Evolutionary conservation across 441 rosid species (phyloP).

Genomic region (Jatropha multifida): DNA sequence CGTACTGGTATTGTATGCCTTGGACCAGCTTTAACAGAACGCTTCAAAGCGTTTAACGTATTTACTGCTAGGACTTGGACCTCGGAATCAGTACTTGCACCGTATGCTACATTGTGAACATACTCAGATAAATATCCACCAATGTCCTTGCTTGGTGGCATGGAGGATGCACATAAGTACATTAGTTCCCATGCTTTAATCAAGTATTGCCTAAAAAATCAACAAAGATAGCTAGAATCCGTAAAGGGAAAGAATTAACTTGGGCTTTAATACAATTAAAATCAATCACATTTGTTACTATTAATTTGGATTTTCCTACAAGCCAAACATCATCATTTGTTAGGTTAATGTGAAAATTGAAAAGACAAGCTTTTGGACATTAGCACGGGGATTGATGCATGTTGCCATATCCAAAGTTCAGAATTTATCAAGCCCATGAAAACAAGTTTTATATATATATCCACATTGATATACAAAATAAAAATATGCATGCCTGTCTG

Average conservation of each 20-base stretch:
- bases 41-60: constrained; percentile 85
- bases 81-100: constrained; percentile 65
- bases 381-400: background rate
- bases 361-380: background rate
- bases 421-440: background rate
- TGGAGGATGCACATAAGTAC: constrained; percentile 93
- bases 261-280: constrained; percentile 6
- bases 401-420: background rate
- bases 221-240: constrained; percentile 19
- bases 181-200: constrained; percentile 96
- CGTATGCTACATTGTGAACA: constrained; percentile 77
- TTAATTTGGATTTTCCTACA: background rate
- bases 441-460: background rate
- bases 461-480: background rate
- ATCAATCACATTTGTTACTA: background rate
- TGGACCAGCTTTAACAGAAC: constrained; percentile 96
- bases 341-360: background rate
- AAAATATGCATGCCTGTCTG: constrained; percentile 57
- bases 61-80: constrained; percentile 75
- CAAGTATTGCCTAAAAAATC: constrained; percentile 63
- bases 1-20: constrained; percentile 87
- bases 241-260: constrained; percentile 4
- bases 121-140: constrained; percentile 91
- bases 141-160: constrained; percentile 99
- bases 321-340: background rate